Base-by-base conservation (phyloP, 495 filamentous ascomycete genomes). In the Wilcoxina mikolae region DNA sequence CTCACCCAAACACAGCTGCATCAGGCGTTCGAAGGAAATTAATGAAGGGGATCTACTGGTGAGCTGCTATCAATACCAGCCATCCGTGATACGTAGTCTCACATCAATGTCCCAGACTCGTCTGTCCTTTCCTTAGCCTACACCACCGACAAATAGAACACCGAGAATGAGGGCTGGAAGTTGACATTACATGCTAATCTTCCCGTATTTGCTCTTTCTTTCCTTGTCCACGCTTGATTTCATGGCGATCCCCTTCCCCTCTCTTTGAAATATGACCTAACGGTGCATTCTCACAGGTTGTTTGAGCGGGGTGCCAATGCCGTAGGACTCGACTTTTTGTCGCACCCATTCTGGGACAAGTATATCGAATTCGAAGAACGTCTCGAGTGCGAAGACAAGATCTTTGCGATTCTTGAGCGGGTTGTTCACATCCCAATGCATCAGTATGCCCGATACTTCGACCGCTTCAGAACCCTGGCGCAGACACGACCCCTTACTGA, bases 271-370 rank as follows among this genome's bases (percentile, higher is more conserved):
- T 67, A 65, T 62, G 65, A 70, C 71, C 80, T 83, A 71, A 84
- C 72, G 7, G 5, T 66, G 71, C 69, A 71, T 54, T 61, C 41
- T 42, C 29, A 48, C 68, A 98, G 93, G 51, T 77, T 99, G 4
- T 99, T 95, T 64, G 93, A 96, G 68, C 83, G 93, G 62, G 91
- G 81, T 49, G 89, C 87, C 15, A 76, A 73, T 39, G 79, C 76
- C 60, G 87, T 95, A 18, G 91, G 93, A 15, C 75, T 95, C 27
- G 91, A 99, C 69, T 99, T 95, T 67, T 75, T 93, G 7, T 80
- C 87, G 3, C 87, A 95, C 65, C 87, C 87, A 0, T 95, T 99
- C 73, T 99, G 91, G 91, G 93, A 96, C 64, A 96, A 95, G 69
- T 99, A 94, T 61, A 77, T 96, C 51, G 91, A 95, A 61, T 96